Base-by-base conservation (phyloP, 495 filamentous ascomycete genomes). In the Tuber brumale region DNA sequence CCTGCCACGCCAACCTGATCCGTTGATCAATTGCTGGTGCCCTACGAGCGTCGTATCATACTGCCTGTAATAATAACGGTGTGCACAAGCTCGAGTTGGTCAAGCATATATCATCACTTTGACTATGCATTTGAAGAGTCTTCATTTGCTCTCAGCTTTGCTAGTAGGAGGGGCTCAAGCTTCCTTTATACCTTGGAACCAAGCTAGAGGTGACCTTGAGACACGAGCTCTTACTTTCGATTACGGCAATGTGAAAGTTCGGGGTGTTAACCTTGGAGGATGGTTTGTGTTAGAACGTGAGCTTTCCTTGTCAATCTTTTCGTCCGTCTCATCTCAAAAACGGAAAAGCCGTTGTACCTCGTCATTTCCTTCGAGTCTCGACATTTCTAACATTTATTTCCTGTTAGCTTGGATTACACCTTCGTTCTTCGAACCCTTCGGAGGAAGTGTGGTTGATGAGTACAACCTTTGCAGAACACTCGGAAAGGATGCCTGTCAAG, bases 251-350 rank as follows among this genome's bases (percentile, higher is more conserved):
- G 44, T 41, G 44, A 81, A 83, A 44, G 21, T 94, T 39, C 88
- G 90, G 19, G 92, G 92, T 14, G 87, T 94, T 41, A 94, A 94
- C 76, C 76, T 94, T 18, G 92, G 92, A 37, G 92, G 92, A 51
- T 94, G 92, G 92, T 85, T 94, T 12, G 88, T 89, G 6, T 85
- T 93, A 46, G 92, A 93, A 77, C 91, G 81, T 83, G 71, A 75
- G 79, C 46, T 44, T 72, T 35, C 44, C 37, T 5, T 9, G 12
- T 31, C 66, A 43, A 37, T 35, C 35, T 73, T 41, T 39, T 16
- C n/a, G 1, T 69, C 71, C 48, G 5, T 27, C 21, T 27, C 27
- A 31, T 66, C 3, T 31, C 0, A 9, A 35, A 66, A 35, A 35
- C 37, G 5, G 4, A 6, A 61, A 31, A 31, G 51, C 16, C 42